Evolutionary conservation across 106 monocot genomes (phyloP).

Genomic region (Acorus calamus): DNA sequence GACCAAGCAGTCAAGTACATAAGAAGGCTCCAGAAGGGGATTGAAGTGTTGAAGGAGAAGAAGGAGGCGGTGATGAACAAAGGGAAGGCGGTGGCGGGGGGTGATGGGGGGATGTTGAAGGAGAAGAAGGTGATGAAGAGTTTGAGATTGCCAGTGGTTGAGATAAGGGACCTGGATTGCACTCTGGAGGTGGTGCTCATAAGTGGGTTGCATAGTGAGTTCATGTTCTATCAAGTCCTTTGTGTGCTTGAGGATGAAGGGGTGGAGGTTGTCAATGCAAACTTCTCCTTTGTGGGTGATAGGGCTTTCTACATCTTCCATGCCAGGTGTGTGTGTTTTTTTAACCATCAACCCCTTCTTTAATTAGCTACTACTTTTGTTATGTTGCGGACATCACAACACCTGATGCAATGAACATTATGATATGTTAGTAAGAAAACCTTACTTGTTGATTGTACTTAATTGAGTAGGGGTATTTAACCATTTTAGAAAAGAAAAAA

Average conservation of each 20-base stretch:
- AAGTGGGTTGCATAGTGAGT: not conserved
- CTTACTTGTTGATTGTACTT: no score
- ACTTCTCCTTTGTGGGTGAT: constrained; percentile 12
- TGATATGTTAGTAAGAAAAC: no score
- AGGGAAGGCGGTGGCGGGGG: not conserved
- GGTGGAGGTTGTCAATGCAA: constrained; percentile 18
- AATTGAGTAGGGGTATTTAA: no score
- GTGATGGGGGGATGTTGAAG: not conserved
- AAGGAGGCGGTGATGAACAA: not conserved
- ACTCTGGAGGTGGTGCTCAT: constrained; percentile 13
- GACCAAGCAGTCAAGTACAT: constrained; percentile 28
- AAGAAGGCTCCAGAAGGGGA: constrained; percentile 11
- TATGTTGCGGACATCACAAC: no score
- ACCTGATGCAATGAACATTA: no score
- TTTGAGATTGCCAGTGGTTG: constrained; percentile 1
- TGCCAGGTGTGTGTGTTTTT: constrained; percentile 5
- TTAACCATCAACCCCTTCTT: no score
- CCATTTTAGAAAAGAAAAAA: no score
- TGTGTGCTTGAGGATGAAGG: constrained; percentile 23
- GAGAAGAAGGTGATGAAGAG: no score
- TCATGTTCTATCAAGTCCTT: constrained; percentile 15
- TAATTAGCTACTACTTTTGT: no score
- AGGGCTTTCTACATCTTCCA: constrained; percentile 23
- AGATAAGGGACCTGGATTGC: constrained; percentile 19
- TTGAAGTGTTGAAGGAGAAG: constrained; percentile 21